These are phyloP conservation scores for Fusarium sp. DNA, from an alignment of 2,329 filamentous ascomycete genomes.

Conservation along the genomic window DNA sequence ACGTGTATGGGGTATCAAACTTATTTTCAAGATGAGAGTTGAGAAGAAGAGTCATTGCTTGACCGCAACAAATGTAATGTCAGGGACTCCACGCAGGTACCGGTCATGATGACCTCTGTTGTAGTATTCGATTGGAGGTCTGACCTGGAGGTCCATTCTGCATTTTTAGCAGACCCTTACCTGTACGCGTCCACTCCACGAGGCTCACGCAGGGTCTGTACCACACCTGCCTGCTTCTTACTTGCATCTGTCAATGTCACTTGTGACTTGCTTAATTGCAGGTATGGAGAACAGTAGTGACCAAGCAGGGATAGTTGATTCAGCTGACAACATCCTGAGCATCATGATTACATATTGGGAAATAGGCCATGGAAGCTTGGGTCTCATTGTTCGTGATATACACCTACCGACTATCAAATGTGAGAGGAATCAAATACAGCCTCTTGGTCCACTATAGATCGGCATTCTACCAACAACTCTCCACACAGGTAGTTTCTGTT, in stretches of 20 bases:
- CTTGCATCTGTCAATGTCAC: conserved; percentile 35
- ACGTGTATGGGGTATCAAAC: conserved; percentile 8
- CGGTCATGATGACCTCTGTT: conserved; percentile 13
- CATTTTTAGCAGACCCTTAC: conserved; percentile 27
- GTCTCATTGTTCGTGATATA: conserved; percentile 32
- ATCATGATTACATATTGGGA: conserved; percentile 17
- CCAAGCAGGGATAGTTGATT: conserved; percentile 36
- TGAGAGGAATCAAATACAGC: conserved; percentile 5
- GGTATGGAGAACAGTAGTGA: conserved; percentile 24
- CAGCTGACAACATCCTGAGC: conserved; percentile 28
- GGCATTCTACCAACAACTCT: conserved; percentile 4
- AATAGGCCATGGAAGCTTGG: conserved; percentile 23
- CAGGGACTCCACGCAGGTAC: conserved; percentile 46
- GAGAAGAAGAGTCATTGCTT: conserved; percentile 5
- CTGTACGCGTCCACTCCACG: conserved; percentile 37
- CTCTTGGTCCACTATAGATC: conserved; percentile 23
- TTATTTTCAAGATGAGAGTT: background rate
- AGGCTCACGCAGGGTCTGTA: conserved; percentile 43
- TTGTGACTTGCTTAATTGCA: conserved; percentile 29
- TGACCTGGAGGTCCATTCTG: conserved; percentile 24
- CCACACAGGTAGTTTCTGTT: background rate
- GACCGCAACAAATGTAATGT: conserved; percentile 34
- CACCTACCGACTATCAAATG: background rate
- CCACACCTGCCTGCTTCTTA: conserved; percentile 33
- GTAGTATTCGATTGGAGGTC: conserved; percentile 19